Evolutionary conservation across 768 basidiomycete species (phyloP), one percentile per base, ranked within the genome.

Genomic region (Kondoa malvinella): DNA sequence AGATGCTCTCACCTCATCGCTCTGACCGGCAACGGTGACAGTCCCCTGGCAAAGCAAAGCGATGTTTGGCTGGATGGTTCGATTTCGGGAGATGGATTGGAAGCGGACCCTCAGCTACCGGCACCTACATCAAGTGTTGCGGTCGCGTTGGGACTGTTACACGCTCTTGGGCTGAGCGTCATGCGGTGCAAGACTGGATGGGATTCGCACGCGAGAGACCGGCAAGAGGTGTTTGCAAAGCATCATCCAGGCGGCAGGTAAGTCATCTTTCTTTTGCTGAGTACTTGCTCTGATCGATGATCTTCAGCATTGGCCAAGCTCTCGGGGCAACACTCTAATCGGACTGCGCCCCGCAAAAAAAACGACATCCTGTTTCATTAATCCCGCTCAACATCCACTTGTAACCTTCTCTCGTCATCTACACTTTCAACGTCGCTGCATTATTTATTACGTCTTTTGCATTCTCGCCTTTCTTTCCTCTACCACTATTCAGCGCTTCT

Each of bases 121-220:
- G 74, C 73, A 0, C 74, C 74, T 31, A 75, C 74, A 26, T 69
- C 64, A 40, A 72, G 71, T 27, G 73, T 74, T 34, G 64, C 74
- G 1, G 62, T 69, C 12, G 72, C 74, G 16, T 58, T 75, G 3
- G 70, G 72, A 57, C 70, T 73, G 40, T 70, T 72, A 26, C 73
- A 75, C 34, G 70, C 71, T 1, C 58, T 75, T 17, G 74, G 73
- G 27, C 33, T 75, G 3, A 72, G 67, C 26, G 57, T 72, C 17
- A 66, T 69, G 30, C 33, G 70, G 33, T 21, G 71, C 25, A 66
- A 65, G 59, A 17, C 70, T 2, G 74, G 74, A 1, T 75, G 74
- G 74, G 65, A 67, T 32, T 68, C 68, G 40, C 70, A 71, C 30
- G 69, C 67, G 17, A 70, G 70, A 58, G 70, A 67, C 4, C 70